These are phyloP conservation scores for Fraxinus pennsylvanica DNA, from an alignment of 257 asterid genomes.

Conservation along the genomic window DNA sequence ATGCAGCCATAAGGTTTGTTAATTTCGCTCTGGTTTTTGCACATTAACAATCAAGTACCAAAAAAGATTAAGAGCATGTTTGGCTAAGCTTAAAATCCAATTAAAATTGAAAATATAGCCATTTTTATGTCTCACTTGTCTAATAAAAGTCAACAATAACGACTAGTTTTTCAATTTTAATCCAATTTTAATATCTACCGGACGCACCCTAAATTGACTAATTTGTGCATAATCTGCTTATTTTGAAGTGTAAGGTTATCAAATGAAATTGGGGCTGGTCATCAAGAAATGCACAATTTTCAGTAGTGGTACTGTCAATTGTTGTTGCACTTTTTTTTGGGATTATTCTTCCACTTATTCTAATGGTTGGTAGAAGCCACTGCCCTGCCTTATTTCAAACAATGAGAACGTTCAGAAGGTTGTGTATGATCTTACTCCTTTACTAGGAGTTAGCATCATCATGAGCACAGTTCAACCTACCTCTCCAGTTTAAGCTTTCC, in stretches of 20 bases:
- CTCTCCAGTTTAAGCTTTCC: conserved; percentile 12
- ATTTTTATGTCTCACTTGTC: no score
- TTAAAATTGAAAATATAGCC: no score
- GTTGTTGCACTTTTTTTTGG: conserved; percentile 33
- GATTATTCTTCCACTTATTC: conserved; percentile 31
- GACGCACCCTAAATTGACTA: no score
- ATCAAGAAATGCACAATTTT: conserved; percentile 38
- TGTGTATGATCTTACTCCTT: conserved; percentile 17
- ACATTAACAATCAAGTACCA: neutral
- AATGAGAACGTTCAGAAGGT: neutral
- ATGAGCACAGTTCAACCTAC: conserved; percentile 22
- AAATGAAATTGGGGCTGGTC: conserved; percentile 46
- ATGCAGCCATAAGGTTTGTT: conserved; percentile 25
- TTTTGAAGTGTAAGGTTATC: conserved; percentile 53
- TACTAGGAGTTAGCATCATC: conserved; percentile 10
- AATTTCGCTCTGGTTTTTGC: neutral
- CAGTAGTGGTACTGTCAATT: conserved; percentile 39
- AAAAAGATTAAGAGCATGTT: no score
- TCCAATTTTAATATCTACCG: no score
- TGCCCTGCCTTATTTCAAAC: conserved; percentile 37
- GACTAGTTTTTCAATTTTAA: no score
- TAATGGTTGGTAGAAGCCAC: conserved; percentile 24
- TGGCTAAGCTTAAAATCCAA: no score
- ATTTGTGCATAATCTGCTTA: neutral
- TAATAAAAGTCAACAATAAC: no score